Evolutionary conservation across 2,329 filamentous ascomycete species (phyloP), one percentile per base, ranked within the genome.

Genomic region (Colletotrichum musae): DNA sequence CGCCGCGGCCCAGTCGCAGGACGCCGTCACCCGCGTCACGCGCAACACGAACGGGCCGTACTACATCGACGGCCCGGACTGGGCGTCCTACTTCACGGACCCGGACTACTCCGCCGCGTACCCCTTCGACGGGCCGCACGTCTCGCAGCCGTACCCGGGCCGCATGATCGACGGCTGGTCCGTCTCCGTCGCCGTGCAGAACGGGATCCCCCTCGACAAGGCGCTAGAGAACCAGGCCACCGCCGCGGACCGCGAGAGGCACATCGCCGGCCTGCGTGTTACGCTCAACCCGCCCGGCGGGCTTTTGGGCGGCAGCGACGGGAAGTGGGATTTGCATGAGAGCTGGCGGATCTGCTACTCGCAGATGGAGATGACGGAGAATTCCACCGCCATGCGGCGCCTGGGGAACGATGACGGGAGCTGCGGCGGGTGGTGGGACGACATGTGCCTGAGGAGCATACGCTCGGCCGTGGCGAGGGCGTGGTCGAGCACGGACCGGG

Each of bases 281-380:
- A 52, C 50, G 50, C 50, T 52, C 5, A 52, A 52, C 21, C 50
- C 50, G 50, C 50, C 50, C 7, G 10, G 12, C 0, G 24, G 26
- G 24, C 50, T 52, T 10, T 3, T 52, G 10, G 6, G 12, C 1
- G 18, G 15, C 4, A 5, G 18, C 3, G 50, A 52, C 21, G 50
- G 50, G 18, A 12, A n/a, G 16, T 52, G 50, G 50, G 50, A 52
- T 3, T 0, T 52, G 21, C 21, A 52, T 13, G 50, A 52, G 7
- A 52, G 50, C 12, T 52, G 50, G 50, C 18, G 50, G 50, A 52
- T 52, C 7, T 52, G 50, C 24, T 52, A 52, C 50, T 52, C 21
- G 21, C 50, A 52, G 24, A 13, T 28, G 45, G 18, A 48, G n/a
- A 5, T 48, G n/a, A n/a, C 7, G 6, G n/a, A 3, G 5, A 21